Evolutionary conservation across 169 alveolate genomes (phyloP).

Genomic region (Babesia caballi): DNA sequence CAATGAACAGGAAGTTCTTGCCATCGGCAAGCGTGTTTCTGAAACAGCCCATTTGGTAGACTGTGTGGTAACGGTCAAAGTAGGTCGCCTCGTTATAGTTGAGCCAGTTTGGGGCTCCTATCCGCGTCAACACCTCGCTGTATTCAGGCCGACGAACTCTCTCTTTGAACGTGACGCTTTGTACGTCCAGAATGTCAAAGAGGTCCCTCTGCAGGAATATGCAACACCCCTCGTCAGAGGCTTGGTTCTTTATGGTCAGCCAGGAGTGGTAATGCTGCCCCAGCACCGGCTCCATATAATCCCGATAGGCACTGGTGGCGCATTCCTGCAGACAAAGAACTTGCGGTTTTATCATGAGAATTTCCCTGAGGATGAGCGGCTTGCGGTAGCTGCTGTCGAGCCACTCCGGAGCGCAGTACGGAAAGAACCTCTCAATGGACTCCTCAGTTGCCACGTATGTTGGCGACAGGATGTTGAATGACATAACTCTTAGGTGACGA

Average conservation of each 20-base stretch:
- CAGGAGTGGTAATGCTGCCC: slow-evolving; percentile 45
- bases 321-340: slow-evolving; percentile 60
- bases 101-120: slow-evolving; percentile 47
- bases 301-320: slow-evolving; percentile 47
- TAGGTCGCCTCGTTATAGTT: slow-evolving; percentile 27
- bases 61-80: slow-evolving; percentile 56
- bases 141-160: slow-evolving; percentile 16
- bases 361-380: slow-evolving; percentile 54
- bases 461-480: slow-evolving; percentile 63
- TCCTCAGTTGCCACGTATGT: slow-evolving; percentile 53
- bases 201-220: slow-evolving; percentile 14
- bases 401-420: slow-evolving; percentile 58
- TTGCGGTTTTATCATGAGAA: slow-evolving; percentile 36
- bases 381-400: slow-evolving; percentile 43
- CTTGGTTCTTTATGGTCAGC: slow-evolving; percentile 38
- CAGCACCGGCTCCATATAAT: slow-evolving; percentile 34
- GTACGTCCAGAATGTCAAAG: slow-evolving; percentile 31
- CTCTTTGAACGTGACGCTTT: slow-evolving; percentile 33
- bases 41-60: slow-evolving; percentile 51
- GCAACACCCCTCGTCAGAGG: slow-evolving; percentile 62
- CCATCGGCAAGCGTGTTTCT: slow-evolving; percentile 3
- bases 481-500: slow-evolving; percentile 41
- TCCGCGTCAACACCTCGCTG: slow-evolving; percentile 3
- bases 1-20: slow-evolving; percentile 30
- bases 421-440: slow-evolving; percentile 52